A percentile compares a stretch with the other conserved stretches of the same genome.
Evolutionary conservation across 257 asterid species (phyloP).

Genomic region (Agastache rugosa): DNA sequence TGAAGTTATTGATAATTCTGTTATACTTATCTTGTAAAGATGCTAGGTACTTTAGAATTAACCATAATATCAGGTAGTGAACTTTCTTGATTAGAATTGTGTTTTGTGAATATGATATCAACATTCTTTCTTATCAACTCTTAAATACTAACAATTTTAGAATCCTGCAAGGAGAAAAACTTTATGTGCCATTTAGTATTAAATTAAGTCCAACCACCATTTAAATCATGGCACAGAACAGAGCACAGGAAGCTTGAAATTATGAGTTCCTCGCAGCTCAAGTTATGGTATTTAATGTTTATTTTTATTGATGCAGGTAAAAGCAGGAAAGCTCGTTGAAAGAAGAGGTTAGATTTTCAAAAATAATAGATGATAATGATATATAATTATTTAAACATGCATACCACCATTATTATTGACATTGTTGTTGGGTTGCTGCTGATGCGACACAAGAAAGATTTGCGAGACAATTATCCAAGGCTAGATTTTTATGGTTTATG

Average conservation of each 20-base stretch:
- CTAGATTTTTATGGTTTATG: neutral
- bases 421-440: constrained; percentile 39
- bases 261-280: constrained; percentile 14
- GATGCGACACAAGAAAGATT: constrained; percentile 67
- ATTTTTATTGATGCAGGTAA: constrained; percentile 64
- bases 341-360: constrained; percentile 73
- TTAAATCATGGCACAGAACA: constrained; percentile 12
- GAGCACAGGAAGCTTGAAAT: neutral
- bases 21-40: no score
- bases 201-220: constrained; percentile 4
- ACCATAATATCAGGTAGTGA: no score
- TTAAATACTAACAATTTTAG: neutral
- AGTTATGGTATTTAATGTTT: constrained; percentile 30
- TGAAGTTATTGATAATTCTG: no score
- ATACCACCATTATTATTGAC: constrained; percentile 37
- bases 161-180: neutral
- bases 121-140: no score
- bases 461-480: constrained; percentile 65
- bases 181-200: neutral
- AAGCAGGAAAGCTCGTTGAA: constrained; percentile 82
- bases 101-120: constrained; percentile 8
- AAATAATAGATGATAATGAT: constrained; percentile 25
- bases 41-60: no score
- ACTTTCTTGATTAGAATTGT: no score
- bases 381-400: constrained; percentile 5